A percentile compares a stretch with the other conserved stretches of the same genome.
phyloP scores from a whole-genome alignment of 2,329 filamentous ascomycete genomes.

The Pleomassaria siparia region DNA sequence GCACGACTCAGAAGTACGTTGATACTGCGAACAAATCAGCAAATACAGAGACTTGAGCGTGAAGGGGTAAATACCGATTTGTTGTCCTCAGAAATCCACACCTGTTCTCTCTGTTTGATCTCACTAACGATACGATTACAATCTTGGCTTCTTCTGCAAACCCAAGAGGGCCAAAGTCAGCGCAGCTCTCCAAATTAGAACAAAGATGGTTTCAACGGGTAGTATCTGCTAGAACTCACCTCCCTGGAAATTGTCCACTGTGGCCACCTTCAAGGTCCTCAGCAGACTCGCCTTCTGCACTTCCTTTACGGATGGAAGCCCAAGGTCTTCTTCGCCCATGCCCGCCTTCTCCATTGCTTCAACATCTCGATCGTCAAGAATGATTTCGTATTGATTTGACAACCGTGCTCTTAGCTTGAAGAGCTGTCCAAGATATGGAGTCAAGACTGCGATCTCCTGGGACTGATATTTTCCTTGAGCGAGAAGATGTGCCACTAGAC shows the following conservation, averaged over 20 bases:
- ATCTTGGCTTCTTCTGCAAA: slow-evolving; percentile 73
- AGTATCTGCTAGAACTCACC: too few species aligned
- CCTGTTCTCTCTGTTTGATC: slow-evolving; percentile 61
- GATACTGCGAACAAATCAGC: slow-evolving; percentile 42
- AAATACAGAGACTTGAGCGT: slow-evolving; percentile 40
- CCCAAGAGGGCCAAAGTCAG: too few species aligned
- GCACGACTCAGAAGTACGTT: slow-evolving; percentile 68
- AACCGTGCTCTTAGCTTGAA: slow-evolving; percentile 51
- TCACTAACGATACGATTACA: slow-evolving; percentile 67
- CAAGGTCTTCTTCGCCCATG: neutral
- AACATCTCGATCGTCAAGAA: slow-evolving; percentile 62
- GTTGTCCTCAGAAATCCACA: slow-evolving; percentile 66
- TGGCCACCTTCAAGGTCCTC: slow-evolving; percentile 58
- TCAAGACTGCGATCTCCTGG: slow-evolving; percentile 68
- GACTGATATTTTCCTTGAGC: slow-evolving; percentile 61
- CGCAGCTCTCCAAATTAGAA: too few species aligned
- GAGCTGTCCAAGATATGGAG: slow-evolving; percentile 62
- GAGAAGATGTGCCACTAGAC: slow-evolving; percentile 64
- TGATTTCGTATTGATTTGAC: slow-evolving; percentile 56
- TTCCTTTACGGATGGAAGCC: neutral
- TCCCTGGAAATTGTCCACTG: slow-evolving; percentile 73
- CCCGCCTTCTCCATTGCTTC: slow-evolving; percentile 47
- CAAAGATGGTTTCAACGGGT: too few species aligned
- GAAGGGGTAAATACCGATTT: too few species aligned
- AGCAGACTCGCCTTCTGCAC: slow-evolving; percentile 48